Evolutionary conservation across 1,139 yeast species (phyloP), one percentile per base, ranked within the genome.

Genomic region (Sugiyamaella paludigena): DNA sequence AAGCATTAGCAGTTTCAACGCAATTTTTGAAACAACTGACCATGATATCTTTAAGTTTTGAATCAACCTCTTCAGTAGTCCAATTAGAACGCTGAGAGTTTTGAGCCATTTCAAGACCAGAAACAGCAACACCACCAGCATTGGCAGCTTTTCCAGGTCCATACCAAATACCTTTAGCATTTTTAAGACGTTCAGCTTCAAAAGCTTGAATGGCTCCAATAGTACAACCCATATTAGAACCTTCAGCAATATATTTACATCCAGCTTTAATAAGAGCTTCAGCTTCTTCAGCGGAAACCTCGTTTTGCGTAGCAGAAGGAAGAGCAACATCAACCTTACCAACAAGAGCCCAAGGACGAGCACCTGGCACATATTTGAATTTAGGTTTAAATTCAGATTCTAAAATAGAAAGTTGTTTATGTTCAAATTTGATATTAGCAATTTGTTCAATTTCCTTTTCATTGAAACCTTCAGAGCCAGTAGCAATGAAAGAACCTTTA

Each of bases 131-230:
- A 83, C 98, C 98, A 77, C 98, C 98, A 77, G 95, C 86, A 83
- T 92, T 92, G 68, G 98, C 94, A 64, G 97, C 97, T 81, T 92
- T 92, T 75, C 98, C 98, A 70, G 97, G 97, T 65, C 96, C 98
- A 75, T 91, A 91, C 98, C 98, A 92, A 72, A 89, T 87, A 59
- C 84, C 78, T 57, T 67, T 57, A 53, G 74, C 61, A 49, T 73
- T 67, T 62, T 79, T 70, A 60, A 77, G 63, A 78, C 97, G 86
- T 73, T 81, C 82, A 64, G 85, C 85, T 80, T 92, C 98, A 62
- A 91, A 91, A 55, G 87, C 89, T 59, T 84, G 89, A 63, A 92
- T 88, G 62, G 98, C 98, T 72, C 91, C 98, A 74, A 85, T 85
- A 63, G 97, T 91, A 62, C 96, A 91, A 69, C 98, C 98, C 98